Evolutionary conservation across 495 filamentous ascomycete genomes (phyloP).

Genomic region (Elasticomyces elasticus): DNA sequence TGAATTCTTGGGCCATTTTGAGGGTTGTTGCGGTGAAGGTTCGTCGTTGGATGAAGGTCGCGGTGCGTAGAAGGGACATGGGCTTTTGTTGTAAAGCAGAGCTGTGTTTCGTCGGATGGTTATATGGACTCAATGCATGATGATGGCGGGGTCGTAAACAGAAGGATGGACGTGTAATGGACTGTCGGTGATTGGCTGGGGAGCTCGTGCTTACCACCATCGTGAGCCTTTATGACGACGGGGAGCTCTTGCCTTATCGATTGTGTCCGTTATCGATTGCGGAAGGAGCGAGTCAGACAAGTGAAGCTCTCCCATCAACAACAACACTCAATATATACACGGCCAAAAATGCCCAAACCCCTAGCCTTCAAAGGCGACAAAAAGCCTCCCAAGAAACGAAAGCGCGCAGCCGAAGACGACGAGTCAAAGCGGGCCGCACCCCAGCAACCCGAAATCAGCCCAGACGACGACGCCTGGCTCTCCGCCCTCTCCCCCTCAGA

Average conservation of each 20-base stretch:
- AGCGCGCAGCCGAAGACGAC: constrained; percentile 44
- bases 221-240: too few relatives aligned
- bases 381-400: constrained; percentile 76
- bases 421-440: constrained; percentile 31
- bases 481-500: constrained; percentile 67
- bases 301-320: background rate
- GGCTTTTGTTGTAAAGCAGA: too few relatives aligned
- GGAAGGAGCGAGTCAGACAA: background rate
- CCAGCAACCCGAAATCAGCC: constrained; percentile 28
- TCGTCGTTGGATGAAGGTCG: constrained; percentile 8
- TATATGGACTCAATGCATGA: too few relatives aligned
- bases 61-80: background rate
- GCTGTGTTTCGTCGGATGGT: too few relatives aligned
- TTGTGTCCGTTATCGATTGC: too few relatives aligned
- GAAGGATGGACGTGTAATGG: background rate
- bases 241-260: too few relatives aligned
- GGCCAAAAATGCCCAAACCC: constrained; percentile 65
- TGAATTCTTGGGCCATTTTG: constrained; percentile 50
- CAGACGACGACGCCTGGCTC: constrained; percentile 73
- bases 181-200: background rate
- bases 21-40: constrained; percentile 6
- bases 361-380: constrained; percentile 95
- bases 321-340: background rate
- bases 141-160: too few relatives aligned
- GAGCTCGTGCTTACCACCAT: too few relatives aligned